Conservation (phyloP, 192 early-diverging fungal genomes). For the Funneliformis geosporum region DNA sequence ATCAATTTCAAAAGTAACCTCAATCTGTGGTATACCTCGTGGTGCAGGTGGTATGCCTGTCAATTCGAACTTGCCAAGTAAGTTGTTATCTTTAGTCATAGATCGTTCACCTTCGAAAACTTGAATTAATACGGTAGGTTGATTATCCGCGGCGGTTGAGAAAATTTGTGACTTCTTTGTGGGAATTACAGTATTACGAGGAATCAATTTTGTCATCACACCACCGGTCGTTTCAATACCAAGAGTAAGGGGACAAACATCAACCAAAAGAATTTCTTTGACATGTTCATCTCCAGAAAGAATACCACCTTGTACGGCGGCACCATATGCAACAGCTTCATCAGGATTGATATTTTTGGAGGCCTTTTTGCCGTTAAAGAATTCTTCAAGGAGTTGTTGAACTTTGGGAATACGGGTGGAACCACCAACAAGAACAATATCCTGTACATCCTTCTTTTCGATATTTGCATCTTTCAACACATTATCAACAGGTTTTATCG, state of each 20-base stretch:
- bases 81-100: constrained; percentile 98
- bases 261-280: constrained; percentile 76
- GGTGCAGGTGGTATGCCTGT: constrained; percentile 92
- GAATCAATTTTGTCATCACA: constrained; percentile 94
- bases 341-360: constrained; percentile 98
- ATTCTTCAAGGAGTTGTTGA: constrained; percentile 87
- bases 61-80: constrained; percentile 96
- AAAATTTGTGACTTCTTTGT: constrained; percentile 99
- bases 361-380: constrained; percentile 96
- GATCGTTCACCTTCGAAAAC: constrained; percentile 96
- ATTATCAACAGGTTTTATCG: constrained; percentile 90
- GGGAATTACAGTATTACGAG: constrained; percentile 90
- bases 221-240: constrained; percentile 98
- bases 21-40: constrained; percentile 96
- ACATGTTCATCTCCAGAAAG: constrained; percentile 72
- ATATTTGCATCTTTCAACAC: constrained; percentile 90
- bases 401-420: constrained; percentile 99
- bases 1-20: constrained; percentile 96
- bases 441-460: constrained; percentile 84
- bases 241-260: constrained; percentile 95
- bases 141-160: constrained; percentile 97
- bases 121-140: constrained; percentile 94
- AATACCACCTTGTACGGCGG: constrained; percentile 94
- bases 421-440: constrained; percentile 97
- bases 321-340: constrained; percentile 98